Evolutionary conservation across 257 asterid species (phyloP).

Genomic region (Pogostemon cablin): DNA sequence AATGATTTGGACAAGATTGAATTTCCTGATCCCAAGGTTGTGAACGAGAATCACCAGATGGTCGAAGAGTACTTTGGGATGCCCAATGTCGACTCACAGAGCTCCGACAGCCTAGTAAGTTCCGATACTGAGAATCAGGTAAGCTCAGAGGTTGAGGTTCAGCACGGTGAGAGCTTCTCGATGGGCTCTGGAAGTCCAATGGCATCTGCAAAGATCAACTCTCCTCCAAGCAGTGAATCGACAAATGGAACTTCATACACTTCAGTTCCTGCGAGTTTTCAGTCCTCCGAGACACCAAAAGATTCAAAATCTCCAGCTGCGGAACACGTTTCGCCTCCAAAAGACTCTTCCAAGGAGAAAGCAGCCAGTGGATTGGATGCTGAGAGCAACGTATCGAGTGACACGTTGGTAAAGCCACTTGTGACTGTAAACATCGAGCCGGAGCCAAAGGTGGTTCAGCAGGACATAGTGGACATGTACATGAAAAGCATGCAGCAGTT

Average conservation of each 20-base stretch:
- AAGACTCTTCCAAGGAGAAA: slow-evolving; percentile 48
- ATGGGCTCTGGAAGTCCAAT: slow-evolving; percentile 28
- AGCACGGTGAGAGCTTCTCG: slow-evolving; percentile 45
- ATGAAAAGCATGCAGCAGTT: slow-evolving; percentile 99
- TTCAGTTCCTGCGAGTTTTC: slow-evolving; percentile 50
- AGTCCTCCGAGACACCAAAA: slow-evolving; percentile 55
- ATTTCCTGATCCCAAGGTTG: slow-evolving; percentile 91
- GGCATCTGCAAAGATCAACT: slow-evolving; percentile 46
- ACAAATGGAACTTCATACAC: slow-evolving; percentile 52
- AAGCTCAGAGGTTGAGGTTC: slow-evolving; percentile 47
- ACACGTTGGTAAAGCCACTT: slow-evolving; percentile 49
- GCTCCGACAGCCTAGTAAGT: slow-evolving; percentile 59
- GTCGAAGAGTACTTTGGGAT: slow-evolving; percentile 80
- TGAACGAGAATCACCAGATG: slow-evolving; percentile 78
- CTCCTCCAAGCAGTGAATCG: slow-evolving; percentile 69
- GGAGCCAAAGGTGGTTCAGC: slow-evolving; percentile 84
- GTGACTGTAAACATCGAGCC: slow-evolving; percentile 59
- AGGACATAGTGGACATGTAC: slow-evolving; percentile 95
- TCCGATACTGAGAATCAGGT: slow-evolving; percentile 63
- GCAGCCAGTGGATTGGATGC: slow-evolving; percentile 39
- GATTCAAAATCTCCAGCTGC: slow-evolving; percentile 48
- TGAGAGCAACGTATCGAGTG: slow-evolving; percentile 43
- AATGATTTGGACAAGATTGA: slow-evolving; percentile 72
- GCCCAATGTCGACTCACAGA: slow-evolving; percentile 56
- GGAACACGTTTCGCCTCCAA: slow-evolving; percentile 49